phyloP scores from a whole-genome alignment of 2,329 filamentous ascomycete genomes.

The Phaeosphaeria sp. region DNA sequence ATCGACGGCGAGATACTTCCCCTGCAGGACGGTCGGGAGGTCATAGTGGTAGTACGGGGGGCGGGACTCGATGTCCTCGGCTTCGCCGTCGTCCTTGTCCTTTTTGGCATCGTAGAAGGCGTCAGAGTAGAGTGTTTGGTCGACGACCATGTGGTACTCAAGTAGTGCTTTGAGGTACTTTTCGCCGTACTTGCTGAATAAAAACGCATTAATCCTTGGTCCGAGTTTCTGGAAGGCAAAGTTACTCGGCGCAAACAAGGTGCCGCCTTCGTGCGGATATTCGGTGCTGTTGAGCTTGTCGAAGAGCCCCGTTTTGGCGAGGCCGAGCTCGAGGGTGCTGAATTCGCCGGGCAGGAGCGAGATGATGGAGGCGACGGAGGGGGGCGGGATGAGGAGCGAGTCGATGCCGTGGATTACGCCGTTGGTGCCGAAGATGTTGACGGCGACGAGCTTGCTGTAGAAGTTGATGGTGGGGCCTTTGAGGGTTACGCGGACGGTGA shows the following conservation, averaged over 20 bases:
- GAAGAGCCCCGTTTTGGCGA: constrained; percentile 75
- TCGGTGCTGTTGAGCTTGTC: constrained; percentile 62
- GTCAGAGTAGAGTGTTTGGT: constrained; percentile 83
- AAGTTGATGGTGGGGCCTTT: constrained; percentile 77
- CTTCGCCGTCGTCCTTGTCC: constrained; percentile 30
- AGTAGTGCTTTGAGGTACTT: constrained; percentile 80
- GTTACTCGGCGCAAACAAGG: constrained; percentile 83
- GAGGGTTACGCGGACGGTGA: constrained; percentile 70
- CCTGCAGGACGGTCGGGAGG: constrained; percentile 74
- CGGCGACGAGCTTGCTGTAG: constrained; percentile 72
- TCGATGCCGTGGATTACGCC: constrained; percentile 82
- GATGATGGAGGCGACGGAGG: constrained; percentile 69
- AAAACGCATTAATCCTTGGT: constrained; percentile 76
- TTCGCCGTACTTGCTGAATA: constrained; percentile 78
- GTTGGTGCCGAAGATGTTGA: constrained; percentile 77
- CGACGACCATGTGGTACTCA: constrained; percentile 77
- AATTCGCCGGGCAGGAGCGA: constrained; percentile 72
- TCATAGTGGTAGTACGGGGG: constrained; percentile 68
- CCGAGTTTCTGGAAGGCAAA: constrained; percentile 80
- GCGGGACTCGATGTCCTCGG: constrained; percentile 19
- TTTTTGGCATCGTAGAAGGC: constrained; percentile 69
- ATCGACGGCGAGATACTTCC: constrained; percentile 73
- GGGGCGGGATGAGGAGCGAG: constrained; percentile 77
- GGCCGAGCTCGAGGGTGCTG: constrained; percentile 78
- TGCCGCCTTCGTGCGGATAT: constrained; percentile 66